Base-by-base conservation (phyloP, 2,329 filamentous ascomycete genomes). In the Tolypocladium inflatum region DNA sequence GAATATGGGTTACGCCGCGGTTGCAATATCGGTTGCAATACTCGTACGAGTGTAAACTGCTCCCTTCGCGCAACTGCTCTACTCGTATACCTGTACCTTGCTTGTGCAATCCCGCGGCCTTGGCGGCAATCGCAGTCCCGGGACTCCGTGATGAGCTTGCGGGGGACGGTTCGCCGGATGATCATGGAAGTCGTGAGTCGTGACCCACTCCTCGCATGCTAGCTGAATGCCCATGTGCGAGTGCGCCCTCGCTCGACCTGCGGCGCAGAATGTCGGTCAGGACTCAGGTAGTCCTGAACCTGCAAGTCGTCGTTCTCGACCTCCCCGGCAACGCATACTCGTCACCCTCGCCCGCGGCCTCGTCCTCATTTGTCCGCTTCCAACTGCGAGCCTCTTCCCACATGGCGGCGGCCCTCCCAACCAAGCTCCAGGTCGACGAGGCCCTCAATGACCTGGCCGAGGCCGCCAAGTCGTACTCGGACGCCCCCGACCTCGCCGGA, bases 401-500 rank as follows among this genome's bases (percentile, higher is more conserved):
- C 37, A 55, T 55, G 38, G 41, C 21, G 30, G 63, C 63, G 59
- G 57, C 64, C 10, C 56, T 67, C 26, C 62, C 61, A 0, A 59
- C 50, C 35, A 64, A 64, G 57, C 41, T 54, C 30, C 60, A 65
- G 37, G 58, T 67, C n/a, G 56, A 66, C 2, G 57, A 57, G 17
- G 61, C 65, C 15, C 59, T 70, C 35, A 54, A 10, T 23, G 55
- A 54, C 35, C 62, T 68, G 3, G 63, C 43, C 33, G 61, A 61
- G 35, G 61, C 55, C 21, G 62, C 63, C 35, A 57, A 63, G 23
- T 59, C 54, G 13, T 70, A 70, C 42, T 62, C 63, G 13, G 62
- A 66, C 57, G 57, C 63, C 4, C 62, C 63, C 8, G 65, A 64
- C 54, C 58, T 69, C 15, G 48, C 60, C 3, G 65, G 64, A 21